Evolutionary conservation across 768 basidiomycete genomes (phyloP), one percentile per base, ranked within the genome.

Genomic region (Omphalotus guepiniiformis): DNA sequence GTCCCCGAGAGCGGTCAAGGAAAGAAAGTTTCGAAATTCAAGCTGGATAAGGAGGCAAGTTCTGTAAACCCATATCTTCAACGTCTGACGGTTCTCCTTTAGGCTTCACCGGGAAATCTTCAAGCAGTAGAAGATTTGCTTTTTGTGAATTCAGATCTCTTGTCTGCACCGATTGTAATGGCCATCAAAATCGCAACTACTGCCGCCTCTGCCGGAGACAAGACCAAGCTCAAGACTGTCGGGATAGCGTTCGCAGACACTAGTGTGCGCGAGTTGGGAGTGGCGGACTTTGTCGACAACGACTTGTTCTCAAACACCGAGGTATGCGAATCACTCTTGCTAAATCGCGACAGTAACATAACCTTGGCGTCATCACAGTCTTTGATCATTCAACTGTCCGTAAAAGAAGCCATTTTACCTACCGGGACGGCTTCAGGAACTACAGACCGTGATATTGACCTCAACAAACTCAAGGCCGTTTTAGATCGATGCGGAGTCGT

Each of bases 221-320:
- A 82, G 47, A 73, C 80, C 25, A 91, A 83, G 57, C 69, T 74
- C 23, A 87, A 82, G 60, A 77, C 78, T 1, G 74, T 99, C 19
- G 95, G 93, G 1, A 71, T 93, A 11, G 94, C 94, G 0, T 99
- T 92, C 58, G 90, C 92, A 0, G 95, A 99, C 64, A 88, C 92
- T 1, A 90, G 85, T 51, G 71, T 82, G 6, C 81, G 91, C 18
- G 79, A 88, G 57, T 73, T 99, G 4, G 96, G 96, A 1, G 85
- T 94, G 0, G 76, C 88, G 11, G 93, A 98, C 52, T 98, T 91
- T 56, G 80, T 84, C 6, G 96, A 99, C 65, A 95, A 93, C 55
- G 96, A 98, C 51, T 70, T 93, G 13, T 98, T 94, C 65, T 93
- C 92, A 1, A 99, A 98, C 57, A 84, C 87, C 3, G 95, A 99